A percentile compares a stretch with the other conserved stretches of the same genome.
Conservation (phyloP, 1,284 basidiomycete species). For the Malassezia furfur region DNA sequence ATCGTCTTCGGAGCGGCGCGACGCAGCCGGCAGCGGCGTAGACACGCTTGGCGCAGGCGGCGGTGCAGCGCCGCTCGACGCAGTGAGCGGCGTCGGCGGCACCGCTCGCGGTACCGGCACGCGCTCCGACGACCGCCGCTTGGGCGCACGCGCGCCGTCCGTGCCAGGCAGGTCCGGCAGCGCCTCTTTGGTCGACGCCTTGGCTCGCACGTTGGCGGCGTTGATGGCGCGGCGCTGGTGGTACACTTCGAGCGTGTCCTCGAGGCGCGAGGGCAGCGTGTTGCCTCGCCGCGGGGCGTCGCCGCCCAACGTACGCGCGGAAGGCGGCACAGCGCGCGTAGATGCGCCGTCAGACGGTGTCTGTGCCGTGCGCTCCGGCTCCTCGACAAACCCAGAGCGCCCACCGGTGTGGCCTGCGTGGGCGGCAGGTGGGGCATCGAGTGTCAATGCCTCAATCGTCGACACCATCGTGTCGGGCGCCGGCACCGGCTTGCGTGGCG, state of each 20-base stretch:
- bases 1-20: neutral
- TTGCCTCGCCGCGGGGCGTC: neutral
- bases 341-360: neutral
- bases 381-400: neutral
- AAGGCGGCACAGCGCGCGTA: neutral
- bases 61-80: neutral
- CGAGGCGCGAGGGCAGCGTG: neutral
- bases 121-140: neutral
- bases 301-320: neutral
- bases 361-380: neutral
- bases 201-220: neutral
- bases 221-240: neutral
- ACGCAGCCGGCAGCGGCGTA: neutral
- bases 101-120: conserved; percentile 4
- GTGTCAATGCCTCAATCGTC: neutral
- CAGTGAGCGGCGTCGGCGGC: neutral
- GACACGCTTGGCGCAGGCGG: neutral
- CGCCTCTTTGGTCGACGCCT: neutral
- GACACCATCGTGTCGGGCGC: neutral
- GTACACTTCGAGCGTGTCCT: neutral
- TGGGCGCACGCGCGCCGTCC: neutral
- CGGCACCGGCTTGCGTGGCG: no score
- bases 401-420: neutral
- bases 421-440: neutral
- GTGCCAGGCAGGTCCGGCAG: neutral